Base-by-base conservation (phyloP, 345 rosid species). In the Salix dunnii region DNA sequence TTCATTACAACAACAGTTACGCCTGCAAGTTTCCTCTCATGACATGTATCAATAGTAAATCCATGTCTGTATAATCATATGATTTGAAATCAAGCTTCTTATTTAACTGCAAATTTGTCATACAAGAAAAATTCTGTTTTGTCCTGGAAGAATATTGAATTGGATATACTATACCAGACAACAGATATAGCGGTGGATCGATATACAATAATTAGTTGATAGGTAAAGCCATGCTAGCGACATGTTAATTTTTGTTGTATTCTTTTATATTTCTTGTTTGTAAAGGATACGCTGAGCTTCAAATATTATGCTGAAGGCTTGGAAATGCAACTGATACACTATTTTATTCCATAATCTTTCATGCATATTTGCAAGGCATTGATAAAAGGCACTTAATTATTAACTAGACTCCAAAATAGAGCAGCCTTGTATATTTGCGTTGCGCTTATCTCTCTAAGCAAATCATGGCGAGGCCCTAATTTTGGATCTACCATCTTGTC, bases 71-170 rank as follows among this genome's bases (percentile, higher is more conserved):
- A 43, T 42, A 17, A 49, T 23, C 55, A 62, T 42, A 42, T 62
- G 67, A 70, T 70, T 65, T 63, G 14, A 70, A 67, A 73, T 73
- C 82, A 49, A 72, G 72, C 38, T 67, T 65, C 21, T 67, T 67
- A 20, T 43, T 77, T 61, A 78, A 77, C 69, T 75, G 35, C 76
- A 74, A 72, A 35, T 74, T 62, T 70, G 18, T 75, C 71, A 74
- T 67, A 27, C 78, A 82, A 66, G 82, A 48, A 78, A 80, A 68
- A 21, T 9, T 27, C 11, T 66, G 36, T 30, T 40, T 53, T 36
- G n/a, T 53, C 28, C 30, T 38, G 25, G 30, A 31, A 28, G 49
- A 74, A 8, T 40, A 35, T 79, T 42, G 35, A 58, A 42, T 33
- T 61, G 74, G 78, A 53, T 74, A 31, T 64, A 2, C 43, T 7